phyloP scores from a whole-genome alignment of 1,284 basidiomycete genomes.

The Cerioporus squamosus region DNA sequence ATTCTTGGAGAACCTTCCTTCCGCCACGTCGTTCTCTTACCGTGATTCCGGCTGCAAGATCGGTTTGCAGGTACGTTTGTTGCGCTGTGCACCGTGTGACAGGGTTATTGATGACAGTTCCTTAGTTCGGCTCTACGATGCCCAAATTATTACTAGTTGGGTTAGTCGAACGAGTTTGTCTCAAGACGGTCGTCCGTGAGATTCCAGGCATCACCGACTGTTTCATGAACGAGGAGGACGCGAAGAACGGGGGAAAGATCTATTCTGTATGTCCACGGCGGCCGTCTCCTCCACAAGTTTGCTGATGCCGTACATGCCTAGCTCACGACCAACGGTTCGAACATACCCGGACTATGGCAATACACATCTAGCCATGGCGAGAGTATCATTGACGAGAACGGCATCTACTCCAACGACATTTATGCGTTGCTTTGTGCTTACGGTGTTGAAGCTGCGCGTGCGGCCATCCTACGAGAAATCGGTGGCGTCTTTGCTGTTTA shows the following conservation, averaged over 20 bases:
- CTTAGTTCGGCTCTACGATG: conserved; percentile 69
- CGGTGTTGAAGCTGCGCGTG: conserved; percentile 97
- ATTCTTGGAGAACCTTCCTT: conserved; percentile 58
- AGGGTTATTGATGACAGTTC: conserved; percentile 12
- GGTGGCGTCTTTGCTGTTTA: conserved; percentile 95
- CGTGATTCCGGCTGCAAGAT: conserved; percentile 76
- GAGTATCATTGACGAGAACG: conserved; percentile 81
- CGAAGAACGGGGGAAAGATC: conserved; percentile 53
- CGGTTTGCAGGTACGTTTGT: conserved; percentile 73
- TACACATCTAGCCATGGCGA: conserved; percentile 70
- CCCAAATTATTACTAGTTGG: conserved; percentile 94
- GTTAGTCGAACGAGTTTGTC: conserved; percentile 86
- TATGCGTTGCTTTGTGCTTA: conserved; percentile 92
- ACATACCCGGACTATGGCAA: conserved; percentile 91
- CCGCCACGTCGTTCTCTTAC: conserved; percentile 79
- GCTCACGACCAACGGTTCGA: conserved; percentile 90
- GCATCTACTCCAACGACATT: conserved; percentile 95
- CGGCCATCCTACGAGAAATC: conserved; percentile 91
- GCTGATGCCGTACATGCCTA: conserved; percentile 33
- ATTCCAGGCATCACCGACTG: conserved; percentile 87
- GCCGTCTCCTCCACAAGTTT: background rate
- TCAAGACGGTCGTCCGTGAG: conserved; percentile 85
- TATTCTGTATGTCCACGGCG: conserved; percentile 43
- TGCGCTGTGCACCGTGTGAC: background rate
- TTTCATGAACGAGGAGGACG: conserved; percentile 70